These are phyloP conservation scores for Schizochytrium sp. DNA, from an alignment of 108 stramenopile genomes.

Conservation along the genomic window DNA sequence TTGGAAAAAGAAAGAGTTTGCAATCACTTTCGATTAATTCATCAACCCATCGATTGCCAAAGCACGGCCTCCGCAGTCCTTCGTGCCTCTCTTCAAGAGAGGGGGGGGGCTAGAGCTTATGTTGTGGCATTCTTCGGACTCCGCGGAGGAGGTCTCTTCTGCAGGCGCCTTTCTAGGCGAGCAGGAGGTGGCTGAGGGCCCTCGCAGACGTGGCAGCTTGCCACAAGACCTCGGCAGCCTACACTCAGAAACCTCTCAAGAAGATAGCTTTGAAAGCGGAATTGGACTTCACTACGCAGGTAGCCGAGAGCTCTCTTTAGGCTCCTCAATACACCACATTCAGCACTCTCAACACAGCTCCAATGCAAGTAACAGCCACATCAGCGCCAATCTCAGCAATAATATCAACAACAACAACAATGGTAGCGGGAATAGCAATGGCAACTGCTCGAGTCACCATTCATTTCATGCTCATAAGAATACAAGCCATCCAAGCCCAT, in stretches of 20 bases:
- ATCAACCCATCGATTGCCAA: too few species aligned
- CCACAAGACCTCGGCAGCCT: conserved; percentile 6
- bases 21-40: too few species aligned
- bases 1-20: too few species aligned
- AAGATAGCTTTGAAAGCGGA: background rate
- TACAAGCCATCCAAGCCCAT: too few species aligned
- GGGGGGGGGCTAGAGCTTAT: background rate
- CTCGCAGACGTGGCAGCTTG: conserved; percentile 15
- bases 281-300: background rate
- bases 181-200: conserved; percentile 10
- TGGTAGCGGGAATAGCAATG: too few species aligned
- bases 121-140: background rate
- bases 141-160: background rate
- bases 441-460: too few species aligned
- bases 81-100: background rate
- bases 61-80: background rate
- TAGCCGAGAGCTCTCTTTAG: background rate
- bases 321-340: too few species aligned
- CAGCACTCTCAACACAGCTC: too few species aligned
- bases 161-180: background rate
- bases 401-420: too few species aligned
- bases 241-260: background rate
- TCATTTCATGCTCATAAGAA: too few species aligned
- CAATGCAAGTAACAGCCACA: too few species aligned
- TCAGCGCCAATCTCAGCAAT: too few species aligned